These are phyloP conservation scores for Umbelopsis sp. DNA, from an alignment of 192 early-diverging fungal genomes.

Conservation along the genomic window DNA sequence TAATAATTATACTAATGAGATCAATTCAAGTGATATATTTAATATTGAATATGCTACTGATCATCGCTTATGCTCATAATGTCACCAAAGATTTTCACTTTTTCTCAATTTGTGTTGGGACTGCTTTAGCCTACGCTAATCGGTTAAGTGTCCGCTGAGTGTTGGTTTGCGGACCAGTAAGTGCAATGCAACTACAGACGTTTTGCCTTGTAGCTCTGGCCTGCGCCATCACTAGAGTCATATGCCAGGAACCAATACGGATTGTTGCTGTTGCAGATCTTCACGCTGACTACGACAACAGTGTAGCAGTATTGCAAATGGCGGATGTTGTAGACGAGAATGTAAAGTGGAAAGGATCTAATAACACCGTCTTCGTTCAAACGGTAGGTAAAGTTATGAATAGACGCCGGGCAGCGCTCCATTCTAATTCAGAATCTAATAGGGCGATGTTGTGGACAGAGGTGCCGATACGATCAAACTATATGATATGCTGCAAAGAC, in stretches of 20 bases:
- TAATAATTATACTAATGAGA: too few species aligned
- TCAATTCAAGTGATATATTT: too few species aligned
- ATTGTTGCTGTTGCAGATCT: constrained; percentile 74
- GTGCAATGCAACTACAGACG: background rate
- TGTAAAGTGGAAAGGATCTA: constrained; percentile 61
- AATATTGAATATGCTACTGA: too few species aligned
- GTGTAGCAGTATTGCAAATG: constrained; percentile 55
- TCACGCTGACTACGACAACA: constrained; percentile 64
- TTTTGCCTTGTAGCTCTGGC: background rate
- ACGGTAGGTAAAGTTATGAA: constrained; percentile 44
- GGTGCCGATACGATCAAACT: constrained; percentile 72
- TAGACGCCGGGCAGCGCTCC: background rate
- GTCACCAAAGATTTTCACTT: too few species aligned
- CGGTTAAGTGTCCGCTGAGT: too few species aligned
- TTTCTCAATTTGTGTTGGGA: background rate
- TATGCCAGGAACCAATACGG: constrained; percentile 32
- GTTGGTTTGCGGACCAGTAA: too few species aligned
- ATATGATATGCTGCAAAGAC: constrained; percentile 60
- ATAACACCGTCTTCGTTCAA: constrained; percentile 63
- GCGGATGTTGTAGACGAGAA: constrained; percentile 61
- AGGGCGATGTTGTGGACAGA: constrained; percentile 78
- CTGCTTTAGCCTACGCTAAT: background rate
- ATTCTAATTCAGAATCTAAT: background rate
- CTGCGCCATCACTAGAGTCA: background rate
- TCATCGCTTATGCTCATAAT: too few species aligned